Conservation (phyloP, 768 basidiomycete species). For the Clavulina sp. region DNA sequence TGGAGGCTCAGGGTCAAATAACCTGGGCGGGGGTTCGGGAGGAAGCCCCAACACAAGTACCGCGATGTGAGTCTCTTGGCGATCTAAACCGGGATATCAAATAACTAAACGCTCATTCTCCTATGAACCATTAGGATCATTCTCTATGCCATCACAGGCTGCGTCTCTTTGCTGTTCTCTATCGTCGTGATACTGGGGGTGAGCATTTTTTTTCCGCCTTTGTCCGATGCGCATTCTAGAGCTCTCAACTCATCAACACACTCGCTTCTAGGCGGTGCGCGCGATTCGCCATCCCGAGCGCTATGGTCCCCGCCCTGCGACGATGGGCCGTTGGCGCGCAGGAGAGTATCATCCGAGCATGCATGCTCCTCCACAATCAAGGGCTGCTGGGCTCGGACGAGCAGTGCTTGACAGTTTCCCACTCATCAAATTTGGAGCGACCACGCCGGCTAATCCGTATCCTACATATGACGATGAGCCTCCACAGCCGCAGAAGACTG, state of each 20-base stretch:
- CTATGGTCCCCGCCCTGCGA: constrained; percentile 55
- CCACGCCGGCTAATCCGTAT: neutral
- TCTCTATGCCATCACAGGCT: constrained; percentile 74
- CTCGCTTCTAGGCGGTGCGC: constrained; percentile 39
- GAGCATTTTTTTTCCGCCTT: neutral
- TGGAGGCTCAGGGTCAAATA: too few species aligned
- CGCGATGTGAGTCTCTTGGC: constrained; percentile 43
- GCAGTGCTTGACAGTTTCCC: constrained; percentile 96
- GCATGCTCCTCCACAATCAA: constrained; percentile 34
- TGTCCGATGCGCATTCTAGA: neutral
- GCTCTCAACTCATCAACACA: constrained; percentile 15
- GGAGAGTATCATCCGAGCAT: constrained; percentile 20
- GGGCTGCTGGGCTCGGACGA: constrained; percentile 70
- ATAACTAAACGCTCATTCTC: constrained; percentile 1
- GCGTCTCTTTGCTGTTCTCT: constrained; percentile 70
- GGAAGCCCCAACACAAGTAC: constrained; percentile 32
- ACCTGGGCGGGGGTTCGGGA: neutral
- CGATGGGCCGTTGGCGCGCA: constrained; percentile 14
- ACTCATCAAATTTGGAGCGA: constrained; percentile 61
- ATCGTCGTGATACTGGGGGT: constrained; percentile 75
- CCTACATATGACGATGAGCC: neutral
- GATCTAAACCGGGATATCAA: neutral
- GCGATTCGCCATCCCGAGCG: constrained; percentile 80
- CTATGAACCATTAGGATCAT: constrained; percentile 38
- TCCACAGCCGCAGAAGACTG: neutral